phyloP scores from a whole-genome alignment of 176 grass and related monocot species.

The Cocos nucifera region DNA sequence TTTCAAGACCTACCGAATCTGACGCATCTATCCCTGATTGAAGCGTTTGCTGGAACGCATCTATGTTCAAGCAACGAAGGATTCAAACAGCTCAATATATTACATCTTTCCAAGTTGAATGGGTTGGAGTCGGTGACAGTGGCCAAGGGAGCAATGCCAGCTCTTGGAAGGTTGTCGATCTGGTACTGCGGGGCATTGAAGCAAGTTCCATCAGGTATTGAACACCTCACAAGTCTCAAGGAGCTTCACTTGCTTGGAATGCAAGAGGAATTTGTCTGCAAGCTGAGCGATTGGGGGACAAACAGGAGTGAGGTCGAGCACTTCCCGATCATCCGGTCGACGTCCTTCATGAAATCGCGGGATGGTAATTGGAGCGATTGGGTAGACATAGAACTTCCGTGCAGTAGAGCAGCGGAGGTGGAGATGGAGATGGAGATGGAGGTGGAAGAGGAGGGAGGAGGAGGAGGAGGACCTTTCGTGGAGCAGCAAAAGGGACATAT shows the following conservation, averaged over 20 bases:
- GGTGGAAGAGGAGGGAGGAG: no score
- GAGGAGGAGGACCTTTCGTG: no score
- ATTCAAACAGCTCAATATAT: constrained; percentile 14
- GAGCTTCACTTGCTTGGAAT: constrained; percentile 33
- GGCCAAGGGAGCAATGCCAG: constrained; percentile 14
- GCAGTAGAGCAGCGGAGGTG: no score
- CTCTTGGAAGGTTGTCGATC: constrained; percentile 13
- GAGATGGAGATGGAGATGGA: no score
- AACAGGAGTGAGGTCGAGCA: no score
- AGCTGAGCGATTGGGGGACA: neutral
- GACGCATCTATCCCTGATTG: constrained; percentile 18
- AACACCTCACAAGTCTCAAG: constrained; percentile 16
- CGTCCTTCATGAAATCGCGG: no score
- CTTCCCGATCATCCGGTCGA: no score
- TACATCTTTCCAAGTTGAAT: no score
- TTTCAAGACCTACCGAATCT: constrained; percentile 22
- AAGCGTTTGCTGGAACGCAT: constrained; percentile 10
- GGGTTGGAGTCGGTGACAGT: no score
- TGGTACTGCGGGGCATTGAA: constrained; percentile 8
- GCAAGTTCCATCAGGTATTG: constrained; percentile 7
- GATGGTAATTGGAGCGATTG: no score
- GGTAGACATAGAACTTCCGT: no score
- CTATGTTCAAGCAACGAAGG: constrained; percentile 15
- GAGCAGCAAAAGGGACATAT: no score
- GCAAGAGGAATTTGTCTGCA: constrained; percentile 13